Percentiles rank a stretch among this genome's conserved stretches.
These are phyloP conservation scores for Komagataella mondaviorum DNA, from an alignment of 805 yeast species.

Conservation along the genomic window DNA sequence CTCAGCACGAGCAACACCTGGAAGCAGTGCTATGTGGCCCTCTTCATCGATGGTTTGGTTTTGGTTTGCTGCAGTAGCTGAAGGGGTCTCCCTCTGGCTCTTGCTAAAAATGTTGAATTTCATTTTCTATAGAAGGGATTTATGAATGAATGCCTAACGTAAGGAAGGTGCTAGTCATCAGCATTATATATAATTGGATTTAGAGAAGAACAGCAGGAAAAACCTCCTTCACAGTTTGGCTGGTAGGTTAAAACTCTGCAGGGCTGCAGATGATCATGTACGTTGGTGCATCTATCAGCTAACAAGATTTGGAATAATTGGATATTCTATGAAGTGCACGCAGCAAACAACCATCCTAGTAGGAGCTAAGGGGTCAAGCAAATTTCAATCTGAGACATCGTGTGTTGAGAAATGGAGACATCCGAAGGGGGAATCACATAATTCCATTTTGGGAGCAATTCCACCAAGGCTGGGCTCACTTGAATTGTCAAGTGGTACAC, in stretches of 20 bases:
- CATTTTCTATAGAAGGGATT: background rate
- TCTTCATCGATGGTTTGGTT: background rate
- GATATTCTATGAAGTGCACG: background rate
- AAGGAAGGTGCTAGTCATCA: background rate
- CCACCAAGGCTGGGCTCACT: too few relatives aligned
- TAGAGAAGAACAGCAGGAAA: background rate
- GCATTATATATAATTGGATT: background rate
- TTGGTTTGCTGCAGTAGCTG: background rate
- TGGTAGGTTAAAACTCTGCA: background rate
- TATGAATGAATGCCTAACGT: background rate
- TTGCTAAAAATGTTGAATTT: background rate
- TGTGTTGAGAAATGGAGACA: background rate
- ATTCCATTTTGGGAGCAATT: too few relatives aligned
- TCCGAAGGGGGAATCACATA: background rate
- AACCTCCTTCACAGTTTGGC: too few relatives aligned
- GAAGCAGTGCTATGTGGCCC: background rate
- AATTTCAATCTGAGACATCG: background rate
- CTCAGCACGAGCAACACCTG: background rate
- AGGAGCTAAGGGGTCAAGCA: background rate
- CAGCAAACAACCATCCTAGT: background rate
- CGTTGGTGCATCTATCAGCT: background rate
- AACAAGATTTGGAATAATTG: background rate
- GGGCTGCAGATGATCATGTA: background rate
- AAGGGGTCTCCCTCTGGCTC: background rate
- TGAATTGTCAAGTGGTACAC: too few relatives aligned